A percentile compares a stretch with the other conserved stretches of the same genome.
These are phyloP conservation scores for Mucor piriformis DNA, from an alignment of 371 early-diverging fungal species.

Conservation along the genomic window DNA sequence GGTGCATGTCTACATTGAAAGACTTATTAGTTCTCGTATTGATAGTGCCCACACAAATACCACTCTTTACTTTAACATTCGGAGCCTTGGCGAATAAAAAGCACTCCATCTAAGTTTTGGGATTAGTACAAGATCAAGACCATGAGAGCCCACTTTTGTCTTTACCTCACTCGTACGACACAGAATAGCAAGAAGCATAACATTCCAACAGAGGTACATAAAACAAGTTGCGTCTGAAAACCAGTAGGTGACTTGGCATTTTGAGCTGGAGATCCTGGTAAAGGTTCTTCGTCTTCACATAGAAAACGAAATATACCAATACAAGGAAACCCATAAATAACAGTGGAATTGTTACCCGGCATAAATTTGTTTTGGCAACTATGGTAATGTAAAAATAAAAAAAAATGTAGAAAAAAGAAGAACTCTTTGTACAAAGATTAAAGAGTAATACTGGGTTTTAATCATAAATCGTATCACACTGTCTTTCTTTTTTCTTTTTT, in stretches of 20 bases:
- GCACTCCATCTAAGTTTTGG: constrained; percentile 46
- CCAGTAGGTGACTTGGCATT: constrained; percentile 50
- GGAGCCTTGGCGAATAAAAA: constrained; percentile 66
- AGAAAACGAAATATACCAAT: constrained; percentile 26
- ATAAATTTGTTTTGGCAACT: neutral
- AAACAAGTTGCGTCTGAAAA: constrained; percentile 44
- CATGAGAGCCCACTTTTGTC: neutral
- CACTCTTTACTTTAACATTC: constrained; percentile 56
- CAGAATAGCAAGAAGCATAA: constrained; percentile 50
- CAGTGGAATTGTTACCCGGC: neutral
- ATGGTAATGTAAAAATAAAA: no score
- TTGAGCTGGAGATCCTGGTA: constrained; percentile 48
- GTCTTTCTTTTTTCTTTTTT: no score
- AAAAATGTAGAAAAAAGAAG: no score
- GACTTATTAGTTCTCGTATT: neutral
- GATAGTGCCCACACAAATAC: neutral
- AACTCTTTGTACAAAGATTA: no score
- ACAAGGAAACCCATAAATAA: constrained; percentile 23
- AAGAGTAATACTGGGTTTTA: no score
- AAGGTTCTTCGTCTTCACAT: constrained; percentile 39
- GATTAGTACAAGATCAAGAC: neutral
- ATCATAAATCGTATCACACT: no score
- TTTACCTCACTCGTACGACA: constrained; percentile 45
- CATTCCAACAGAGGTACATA: constrained; percentile 46
- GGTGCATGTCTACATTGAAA: constrained; percentile 51